A percentile compares a stretch with the other conserved stretches of the same genome.
These are phyloP conservation scores for Verticillium klebahnii DNA, from an alignment of 2,329 filamentous ascomycete genomes.

Conservation along the genomic window DNA sequence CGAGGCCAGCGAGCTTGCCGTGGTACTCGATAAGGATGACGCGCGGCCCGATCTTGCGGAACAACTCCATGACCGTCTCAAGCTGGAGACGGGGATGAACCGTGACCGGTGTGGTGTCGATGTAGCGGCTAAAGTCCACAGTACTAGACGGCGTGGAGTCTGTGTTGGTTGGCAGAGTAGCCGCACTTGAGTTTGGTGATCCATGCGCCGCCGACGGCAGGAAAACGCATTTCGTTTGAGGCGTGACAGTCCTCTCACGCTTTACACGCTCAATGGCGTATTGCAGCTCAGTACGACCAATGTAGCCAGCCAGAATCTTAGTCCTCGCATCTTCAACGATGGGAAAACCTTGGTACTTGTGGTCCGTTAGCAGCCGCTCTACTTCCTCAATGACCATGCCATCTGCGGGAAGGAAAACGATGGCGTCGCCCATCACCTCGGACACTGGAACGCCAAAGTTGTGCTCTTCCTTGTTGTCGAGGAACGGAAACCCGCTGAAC, in stretches of 20 bases:
- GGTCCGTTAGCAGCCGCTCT: slow-evolving; percentile 70
- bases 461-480: slow-evolving; percentile 97
- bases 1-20: slow-evolving; percentile 75
- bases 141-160: slow-evolving; percentile 51
- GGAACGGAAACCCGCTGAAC: slow-evolving; percentile 95
- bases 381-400: slow-evolving; percentile 73
- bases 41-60: slow-evolving; percentile 93
- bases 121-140: slow-evolving; percentile 80
- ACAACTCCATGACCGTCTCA: slow-evolving; percentile 97
- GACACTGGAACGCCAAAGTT: slow-evolving; percentile 94
- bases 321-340: slow-evolving; percentile 71
- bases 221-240: slow-evolving; percentile 71
- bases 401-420: slow-evolving; percentile 67
- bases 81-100: slow-evolving; percentile 88
- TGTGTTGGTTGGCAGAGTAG: slow-evolving; percentile 50
- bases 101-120: slow-evolving; percentile 84
- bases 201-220: slow-evolving; percentile 30
- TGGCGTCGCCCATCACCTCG: slow-evolving; percentile 76
- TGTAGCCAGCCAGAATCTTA: slow-evolving; percentile 80
- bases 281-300: slow-evolving; percentile 84
- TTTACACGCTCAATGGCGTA: slow-evolving; percentile 84
- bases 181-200: slow-evolving; percentile 22
- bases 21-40: slow-evolving; percentile 91
- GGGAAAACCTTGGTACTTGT: slow-evolving; percentile 88
- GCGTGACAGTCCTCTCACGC: slow-evolving; percentile 61